These are phyloP conservation scores for Chrysanthemum makinoi DNA, from an alignment of 129 eudicot species.

Conservation along the genomic window DNA sequence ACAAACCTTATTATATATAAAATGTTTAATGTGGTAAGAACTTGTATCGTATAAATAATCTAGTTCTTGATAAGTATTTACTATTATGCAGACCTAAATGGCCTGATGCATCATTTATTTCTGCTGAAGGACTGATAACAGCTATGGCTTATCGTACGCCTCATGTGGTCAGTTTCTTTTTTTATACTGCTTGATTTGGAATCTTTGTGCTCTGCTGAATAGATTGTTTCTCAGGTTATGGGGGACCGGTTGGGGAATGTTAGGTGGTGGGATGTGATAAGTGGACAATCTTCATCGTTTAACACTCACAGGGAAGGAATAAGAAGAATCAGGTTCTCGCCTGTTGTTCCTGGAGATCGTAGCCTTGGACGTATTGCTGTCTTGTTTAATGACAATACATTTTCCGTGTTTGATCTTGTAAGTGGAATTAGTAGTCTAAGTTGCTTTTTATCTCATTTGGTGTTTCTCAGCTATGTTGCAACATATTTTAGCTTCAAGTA, in stretches of 20 bases:
- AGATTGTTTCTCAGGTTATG: conserved; percentile 61
- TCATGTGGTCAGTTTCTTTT: conserved; percentile 67
- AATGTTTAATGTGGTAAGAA: not conserved
- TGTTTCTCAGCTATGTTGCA: conserved; percentile 29
- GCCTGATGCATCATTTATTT: conserved; percentile 84
- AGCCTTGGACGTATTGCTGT: conserved; percentile 98
- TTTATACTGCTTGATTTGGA: not conserved
- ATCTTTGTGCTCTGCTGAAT: conserved; percentile 2
- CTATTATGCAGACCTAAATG: conserved; percentile 81
- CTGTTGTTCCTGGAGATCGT: conserved; percentile 94
- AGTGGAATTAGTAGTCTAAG: conserved; percentile 38
- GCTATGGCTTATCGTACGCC: conserved; percentile 99
- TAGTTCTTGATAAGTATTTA: conserved; percentile 14
- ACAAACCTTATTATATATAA: not conserved
- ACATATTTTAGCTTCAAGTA: conserved; percentile 20
- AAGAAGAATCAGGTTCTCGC: conserved; percentile 92
- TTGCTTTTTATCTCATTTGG: conserved; percentile 32
- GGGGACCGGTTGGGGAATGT: conserved; percentile 97
- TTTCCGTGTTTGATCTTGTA: conserved; percentile 96
- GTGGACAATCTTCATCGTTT: conserved; percentile 97
- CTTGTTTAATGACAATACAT: conserved; percentile 84
- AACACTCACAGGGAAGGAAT: conserved; percentile 95
- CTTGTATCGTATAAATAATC: not conserved
- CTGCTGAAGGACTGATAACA: conserved; percentile 85
- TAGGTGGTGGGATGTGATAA: conserved; percentile 98